phyloP scores from a whole-genome alignment of 768 basidiomycete genomes.

The Infundibulicybe gibba region DNA sequence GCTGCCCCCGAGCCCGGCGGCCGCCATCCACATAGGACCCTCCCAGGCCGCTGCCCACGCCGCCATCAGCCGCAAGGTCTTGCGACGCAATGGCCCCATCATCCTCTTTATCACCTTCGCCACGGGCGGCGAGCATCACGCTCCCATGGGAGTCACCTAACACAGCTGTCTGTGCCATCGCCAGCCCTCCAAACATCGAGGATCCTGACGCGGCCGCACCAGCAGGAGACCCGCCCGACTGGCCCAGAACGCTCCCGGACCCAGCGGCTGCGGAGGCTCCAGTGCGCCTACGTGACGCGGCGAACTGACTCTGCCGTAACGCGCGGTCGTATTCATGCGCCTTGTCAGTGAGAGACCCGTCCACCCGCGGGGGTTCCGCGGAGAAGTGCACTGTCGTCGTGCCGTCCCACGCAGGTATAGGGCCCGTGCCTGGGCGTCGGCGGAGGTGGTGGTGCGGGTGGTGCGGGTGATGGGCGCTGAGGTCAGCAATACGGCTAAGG shows the following conservation, averaged over 20 bases:
- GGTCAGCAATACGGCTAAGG: slow-evolving; percentile 77
- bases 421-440: slow-evolving; percentile 19
- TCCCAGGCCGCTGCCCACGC: slow-evolving; percentile 59
- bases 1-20: slow-evolving; percentile 33
- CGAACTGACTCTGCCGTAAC: slow-evolving; percentile 62
- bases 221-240: slow-evolving; percentile 35
- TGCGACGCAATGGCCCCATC: slow-evolving; percentile 32
- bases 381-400: slow-evolving; percentile 23
- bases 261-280: slow-evolving; percentile 20
- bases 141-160: slow-evolving; percentile 77
- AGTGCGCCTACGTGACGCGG: slow-evolving; percentile 44
- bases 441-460: slow-evolving; percentile 29
- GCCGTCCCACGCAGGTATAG: background rate
- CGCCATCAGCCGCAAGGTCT: slow-evolving; percentile 48
- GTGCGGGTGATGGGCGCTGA: slow-evolving; percentile 45
- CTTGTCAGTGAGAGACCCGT: slow-evolving; percentile 42
- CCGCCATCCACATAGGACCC: slow-evolving; percentile 76
- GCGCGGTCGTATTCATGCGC: slow-evolving; percentile 77
- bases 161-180: slow-evolving; percentile 66
- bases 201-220: slow-evolving; percentile 31
- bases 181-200: slow-evolving; percentile 45
- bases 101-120: slow-evolving; percentile 2
- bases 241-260: slow-evolving; percentile 34
- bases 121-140: slow-evolving; percentile 15
- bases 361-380: slow-evolving; percentile 24